Evolutionary conservation across 352 stramenopile species (phyloP).

Genomic region (Phytophthora palmivora): DNA sequence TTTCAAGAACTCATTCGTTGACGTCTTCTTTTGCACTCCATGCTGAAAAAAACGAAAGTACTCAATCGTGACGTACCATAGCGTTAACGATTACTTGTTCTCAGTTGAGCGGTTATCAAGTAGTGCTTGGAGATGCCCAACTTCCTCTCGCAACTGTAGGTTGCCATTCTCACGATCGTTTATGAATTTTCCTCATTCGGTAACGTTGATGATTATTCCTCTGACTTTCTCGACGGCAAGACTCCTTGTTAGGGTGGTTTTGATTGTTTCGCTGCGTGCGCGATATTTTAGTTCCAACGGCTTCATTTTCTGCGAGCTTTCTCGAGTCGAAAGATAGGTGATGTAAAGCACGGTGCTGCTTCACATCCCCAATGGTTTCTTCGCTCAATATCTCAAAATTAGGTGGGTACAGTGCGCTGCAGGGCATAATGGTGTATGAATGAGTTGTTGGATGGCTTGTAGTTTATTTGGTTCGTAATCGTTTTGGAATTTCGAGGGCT

Average conservation of each 20-base stretch:
- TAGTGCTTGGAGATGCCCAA: neutral
- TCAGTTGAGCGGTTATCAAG: neutral
- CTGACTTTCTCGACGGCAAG: neutral
- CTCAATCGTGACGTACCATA: neutral
- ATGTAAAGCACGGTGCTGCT: neutral
- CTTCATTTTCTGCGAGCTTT: neutral
- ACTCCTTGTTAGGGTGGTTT: too few relatives aligned
- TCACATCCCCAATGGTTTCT: slow-evolving; percentile 8
- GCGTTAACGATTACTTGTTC: neutral
- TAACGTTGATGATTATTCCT: slow-evolving; percentile 4
- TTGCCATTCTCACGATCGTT: neutral
- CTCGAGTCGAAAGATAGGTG: neutral
- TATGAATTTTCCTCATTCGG: neutral
- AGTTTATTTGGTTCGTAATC: too few relatives aligned
- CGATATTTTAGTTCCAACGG: too few relatives aligned
- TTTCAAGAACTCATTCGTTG: neutral
- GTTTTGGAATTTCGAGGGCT: neutral
- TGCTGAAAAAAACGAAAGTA: neutral
- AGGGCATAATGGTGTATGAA: neutral
- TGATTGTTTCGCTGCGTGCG: too few relatives aligned
- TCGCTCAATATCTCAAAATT: slow-evolving; percentile 1
- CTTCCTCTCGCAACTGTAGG: neutral
- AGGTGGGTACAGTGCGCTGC: neutral
- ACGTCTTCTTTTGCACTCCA: neutral
- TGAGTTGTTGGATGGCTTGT: too few relatives aligned